Conservation (phyloP, 176 grass and related monocot genomes). For the Carex myosuroides region DNA sequence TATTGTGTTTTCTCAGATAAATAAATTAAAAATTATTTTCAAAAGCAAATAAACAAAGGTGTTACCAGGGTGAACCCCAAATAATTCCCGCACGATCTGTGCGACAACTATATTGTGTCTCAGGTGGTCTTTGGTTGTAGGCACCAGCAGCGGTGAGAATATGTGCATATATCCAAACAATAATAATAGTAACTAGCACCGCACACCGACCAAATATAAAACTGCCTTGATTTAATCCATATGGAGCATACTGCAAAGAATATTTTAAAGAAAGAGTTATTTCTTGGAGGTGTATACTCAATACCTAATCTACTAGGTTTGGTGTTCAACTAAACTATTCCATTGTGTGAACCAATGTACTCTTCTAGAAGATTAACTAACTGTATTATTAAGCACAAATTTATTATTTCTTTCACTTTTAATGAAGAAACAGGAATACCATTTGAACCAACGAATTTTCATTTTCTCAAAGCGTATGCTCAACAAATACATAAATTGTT, state of each 20-base stretch:
- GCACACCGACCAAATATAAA: slow-evolving; percentile 64
- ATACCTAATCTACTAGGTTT: not conserved
- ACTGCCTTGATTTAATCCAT: slow-evolving; percentile 34
- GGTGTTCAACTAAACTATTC: not conserved
- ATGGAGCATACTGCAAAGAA: slow-evolving; percentile 48
- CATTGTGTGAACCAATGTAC: not conserved
- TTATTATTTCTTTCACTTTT: not conserved
- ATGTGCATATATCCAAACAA: slow-evolving; percentile 85
- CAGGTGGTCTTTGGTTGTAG: slow-evolving; percentile 41
- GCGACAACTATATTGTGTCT: slow-evolving; percentile 70
- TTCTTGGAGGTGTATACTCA: not conserved
- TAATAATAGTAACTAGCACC: slow-evolving; percentile 46
- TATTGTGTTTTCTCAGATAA: not conserved
- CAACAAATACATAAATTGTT: no score
- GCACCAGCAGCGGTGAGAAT: slow-evolving; percentile 83
- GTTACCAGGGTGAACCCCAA: slow-evolving; percentile 58
- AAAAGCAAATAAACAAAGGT: not conserved
- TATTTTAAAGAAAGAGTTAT: not conserved
- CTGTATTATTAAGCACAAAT: not conserved
- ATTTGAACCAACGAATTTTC: not conserved
- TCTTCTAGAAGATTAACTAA: not conserved
- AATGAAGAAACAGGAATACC: not conserved
- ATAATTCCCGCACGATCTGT: slow-evolving; percentile 78
- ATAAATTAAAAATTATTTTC: not conserved
- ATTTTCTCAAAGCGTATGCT: not conserved